Percentiles rank a stretch among this genome's conserved stretches.
These are phyloP conservation scores for Binderoboletus segoi DNA, from an alignment of 1,284 basidiomycete genomes.

Conservation along the genomic window DNA sequence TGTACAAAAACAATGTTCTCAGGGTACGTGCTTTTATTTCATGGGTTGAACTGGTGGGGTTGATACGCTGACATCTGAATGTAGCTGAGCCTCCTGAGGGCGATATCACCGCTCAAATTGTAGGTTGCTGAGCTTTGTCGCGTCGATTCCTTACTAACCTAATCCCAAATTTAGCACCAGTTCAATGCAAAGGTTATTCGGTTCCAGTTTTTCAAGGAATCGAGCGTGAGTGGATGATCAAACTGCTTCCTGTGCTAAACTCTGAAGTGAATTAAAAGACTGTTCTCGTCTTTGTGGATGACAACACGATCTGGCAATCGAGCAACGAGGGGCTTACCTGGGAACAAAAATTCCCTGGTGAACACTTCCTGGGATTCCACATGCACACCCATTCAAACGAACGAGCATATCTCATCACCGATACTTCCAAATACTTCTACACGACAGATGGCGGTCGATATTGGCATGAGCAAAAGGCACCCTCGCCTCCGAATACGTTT, in stretches of 20 bases:
- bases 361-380: conserved; percentile 81
- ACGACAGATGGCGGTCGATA: conserved; percentile 81
- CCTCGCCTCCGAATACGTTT: conserved; percentile 79
- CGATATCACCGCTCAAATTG: conserved; percentile 67
- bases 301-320: conserved; percentile 89
- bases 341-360: conserved; percentile 63
- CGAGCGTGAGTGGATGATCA: conserved; percentile 49
- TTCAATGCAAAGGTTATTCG: conserved; percentile 76
- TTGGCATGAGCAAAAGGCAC: conserved; percentile 69
- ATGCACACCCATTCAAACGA: conserved; percentile 81
- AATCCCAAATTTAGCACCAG: conserved; percentile 52
- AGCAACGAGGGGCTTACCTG: conserved; percentile 94
- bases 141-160: conserved; percentile 14
- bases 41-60: background rate
- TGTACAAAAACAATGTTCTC: conserved; percentile 74
- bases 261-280: conserved; percentile 50
- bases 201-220: conserved; percentile 83
- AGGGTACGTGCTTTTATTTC: conserved; percentile 44
- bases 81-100: conserved; percentile 77
- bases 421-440: conserved; percentile 65
- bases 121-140: conserved; percentile 27
- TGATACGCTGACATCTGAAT: conserved; percentile 5
- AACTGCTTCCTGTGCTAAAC: background rate
- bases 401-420: conserved; percentile 90
- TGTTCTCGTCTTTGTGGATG: conserved; percentile 79